Evolutionary conservation across 202 grass and related monocot species (phyloP).

Genomic region (Schoenoplectus triqueter): DNA sequence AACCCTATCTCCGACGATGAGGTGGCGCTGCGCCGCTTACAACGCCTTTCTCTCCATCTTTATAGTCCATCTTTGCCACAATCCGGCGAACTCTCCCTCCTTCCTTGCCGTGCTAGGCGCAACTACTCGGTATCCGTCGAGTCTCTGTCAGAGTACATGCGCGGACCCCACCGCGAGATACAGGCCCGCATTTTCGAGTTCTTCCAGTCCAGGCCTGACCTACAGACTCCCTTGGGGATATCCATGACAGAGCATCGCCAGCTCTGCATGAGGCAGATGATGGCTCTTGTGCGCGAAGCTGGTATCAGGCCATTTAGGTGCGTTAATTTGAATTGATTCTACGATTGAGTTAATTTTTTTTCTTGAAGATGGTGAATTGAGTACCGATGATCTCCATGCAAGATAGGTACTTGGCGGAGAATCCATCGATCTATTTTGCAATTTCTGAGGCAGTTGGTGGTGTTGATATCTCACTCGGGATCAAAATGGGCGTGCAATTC

Average conservation of each 20-base stretch:
- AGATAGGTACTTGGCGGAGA: constrained; percentile 43
- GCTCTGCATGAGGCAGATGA: constrained; percentile 87
- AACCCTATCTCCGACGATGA: constrained; percentile 13
- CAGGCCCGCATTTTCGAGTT: constrained; percentile 78
- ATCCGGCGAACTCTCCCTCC: constrained; percentile 32
- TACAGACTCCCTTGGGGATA: constrained; percentile 83
- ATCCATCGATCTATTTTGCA: constrained; percentile 77
- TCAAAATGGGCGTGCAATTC: constrained; percentile 97
- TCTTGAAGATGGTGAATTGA: background rate
- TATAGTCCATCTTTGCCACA: constrained; percentile 21
- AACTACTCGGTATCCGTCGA: constrained; percentile 47
- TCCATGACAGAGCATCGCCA: constrained; percentile 72
- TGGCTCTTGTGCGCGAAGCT: constrained; percentile 74
- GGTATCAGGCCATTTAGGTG: constrained; percentile 76
- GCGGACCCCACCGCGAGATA: constrained; percentile 52
- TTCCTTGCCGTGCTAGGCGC: constrained; percentile 47
- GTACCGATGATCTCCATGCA: background rate
- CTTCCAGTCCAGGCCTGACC: constrained; percentile 61
- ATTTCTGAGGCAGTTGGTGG: constrained; percentile 76
- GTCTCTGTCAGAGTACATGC: constrained; percentile 54
- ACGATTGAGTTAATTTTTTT: background rate
- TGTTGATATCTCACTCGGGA: constrained; percentile 84
- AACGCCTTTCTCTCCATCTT: constrained; percentile 63
- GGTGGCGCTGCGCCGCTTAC: constrained; percentile 57
- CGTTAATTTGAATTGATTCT: background rate